phyloP scores from a whole-genome alignment of 2,329 filamentous ascomycete species.

The Beauveria varroae region DNA sequence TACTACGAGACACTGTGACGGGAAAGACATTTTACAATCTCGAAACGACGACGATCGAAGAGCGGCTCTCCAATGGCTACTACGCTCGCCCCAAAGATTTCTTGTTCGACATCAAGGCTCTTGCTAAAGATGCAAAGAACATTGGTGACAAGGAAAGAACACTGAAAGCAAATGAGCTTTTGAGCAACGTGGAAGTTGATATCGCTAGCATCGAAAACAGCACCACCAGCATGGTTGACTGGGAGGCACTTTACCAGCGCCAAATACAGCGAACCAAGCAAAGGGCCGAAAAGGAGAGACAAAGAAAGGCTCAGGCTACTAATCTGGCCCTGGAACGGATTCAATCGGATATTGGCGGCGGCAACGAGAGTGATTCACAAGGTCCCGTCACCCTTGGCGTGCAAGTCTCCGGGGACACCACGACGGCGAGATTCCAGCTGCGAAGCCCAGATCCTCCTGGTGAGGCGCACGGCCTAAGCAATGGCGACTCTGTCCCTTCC shows the following conservation, averaged over 20 bases:
- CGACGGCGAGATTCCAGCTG: constrained; percentile 48
- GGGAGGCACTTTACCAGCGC: constrained; percentile 71
- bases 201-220: constrained; percentile 68
- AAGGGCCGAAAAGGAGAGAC: constrained; percentile 52
- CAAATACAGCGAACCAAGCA: constrained; percentile 59
- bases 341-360: constrained; percentile 42
- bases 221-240: constrained; percentile 58
- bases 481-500: constrained; percentile 46
- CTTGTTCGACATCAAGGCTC: constrained; percentile 72
- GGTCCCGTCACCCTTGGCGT: constrained; percentile 57
- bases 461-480: constrained; percentile 36
- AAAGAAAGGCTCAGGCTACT: constrained; percentile 55
- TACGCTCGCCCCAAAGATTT: constrained; percentile 91
- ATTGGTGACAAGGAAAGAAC: constrained; percentile 76
- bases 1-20: constrained; percentile 65
- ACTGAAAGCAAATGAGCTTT: constrained; percentile 83
- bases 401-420: constrained; percentile 45
- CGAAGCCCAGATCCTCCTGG: constrained; percentile 38
- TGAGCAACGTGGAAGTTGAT: constrained; percentile 91
- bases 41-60: constrained; percentile 87
- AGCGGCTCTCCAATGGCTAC: constrained; percentile 92
- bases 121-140: constrained; percentile 77
- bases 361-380: constrained; percentile 46
- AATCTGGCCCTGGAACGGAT: constrained; percentile 34
- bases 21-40: constrained; percentile 93